Conservation (phyloP, 768 basidiomycete species). For the Infundibulicybe gibba region DNA sequence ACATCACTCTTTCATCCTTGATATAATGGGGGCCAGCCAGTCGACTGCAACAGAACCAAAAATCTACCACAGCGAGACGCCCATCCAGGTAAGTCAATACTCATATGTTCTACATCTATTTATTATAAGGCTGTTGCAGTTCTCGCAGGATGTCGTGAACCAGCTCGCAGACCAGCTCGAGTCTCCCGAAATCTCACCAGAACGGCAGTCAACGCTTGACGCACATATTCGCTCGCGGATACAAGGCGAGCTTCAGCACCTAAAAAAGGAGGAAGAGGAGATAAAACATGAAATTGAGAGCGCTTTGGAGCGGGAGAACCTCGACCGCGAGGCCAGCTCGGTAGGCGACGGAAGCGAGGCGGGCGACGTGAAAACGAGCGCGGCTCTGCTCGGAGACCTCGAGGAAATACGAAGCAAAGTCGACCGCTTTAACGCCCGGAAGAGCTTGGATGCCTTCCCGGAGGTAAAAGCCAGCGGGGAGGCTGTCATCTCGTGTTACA, state of each 20-base stretch:
- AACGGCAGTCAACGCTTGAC: constrained; percentile 74
- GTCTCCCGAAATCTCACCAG: constrained; percentile 55
- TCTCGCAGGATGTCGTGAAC: constrained; percentile 81
- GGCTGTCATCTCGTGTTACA: constrained; percentile 73
- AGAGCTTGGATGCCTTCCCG: constrained; percentile 49
- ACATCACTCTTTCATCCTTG: no score
- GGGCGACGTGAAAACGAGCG: constrained; percentile 53
- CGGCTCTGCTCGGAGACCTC: constrained; percentile 66
- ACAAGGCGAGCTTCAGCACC: constrained; percentile 57
- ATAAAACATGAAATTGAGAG: constrained; percentile 72
- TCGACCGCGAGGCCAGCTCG: constrained; percentile 61
- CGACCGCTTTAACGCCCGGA: constrained; percentile 61
- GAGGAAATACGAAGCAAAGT: constrained; percentile 72
- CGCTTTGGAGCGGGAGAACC: constrained; percentile 84
- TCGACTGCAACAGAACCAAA: constrained; percentile 56
- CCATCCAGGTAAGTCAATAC: constrained; percentile 42
- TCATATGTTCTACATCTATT: background rate
- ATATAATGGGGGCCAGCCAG: constrained; percentile 69
- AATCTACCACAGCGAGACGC: constrained; percentile 50
- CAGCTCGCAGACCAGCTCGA: constrained; percentile 66
- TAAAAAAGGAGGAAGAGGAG: constrained; percentile 66
- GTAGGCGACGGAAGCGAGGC: constrained; percentile 28
- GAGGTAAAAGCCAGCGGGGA: constrained; percentile 54
- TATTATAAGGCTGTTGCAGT: constrained; percentile 36
- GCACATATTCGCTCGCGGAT: constrained; percentile 71